Evolutionary conservation across 164 flowering plant species (phyloP), one percentile per base, ranked within the genome.

Genomic region (Chimonanthus praecox): DNA sequence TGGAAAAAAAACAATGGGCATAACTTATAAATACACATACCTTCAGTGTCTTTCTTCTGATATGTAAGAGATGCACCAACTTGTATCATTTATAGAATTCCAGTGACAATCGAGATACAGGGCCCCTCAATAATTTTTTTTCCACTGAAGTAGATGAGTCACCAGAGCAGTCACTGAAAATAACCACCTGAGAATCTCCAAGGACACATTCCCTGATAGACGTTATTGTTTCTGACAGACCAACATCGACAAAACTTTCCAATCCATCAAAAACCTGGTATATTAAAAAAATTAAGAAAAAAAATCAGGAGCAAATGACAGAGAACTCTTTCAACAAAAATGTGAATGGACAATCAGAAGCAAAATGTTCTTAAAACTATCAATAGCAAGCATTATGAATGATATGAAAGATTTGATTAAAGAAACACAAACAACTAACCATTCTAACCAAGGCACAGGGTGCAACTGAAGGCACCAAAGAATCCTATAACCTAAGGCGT

Each of bases 191-290:
- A 49, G 81, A 84, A 70, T 77, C 80, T 70, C 84, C 86, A 51
- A 81, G 75, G 64, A 88, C 78, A n/a, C 73, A 80, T 68, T 83
- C 75, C 82, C 83, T 79, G 4, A 92, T 82, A 68, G 84, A 79
- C 72, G 84, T 85, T 46, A 88, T 49, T 7, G 65, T 75, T 76
- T 87, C 88, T 69, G 77, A 70, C 67, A 72, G 72, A 73, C 81
- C 83, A 49, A 65, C 80, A 64, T 74, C 70, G 64, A 64, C 49
- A 71, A 80, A 78, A 73, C 81, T 67, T 67, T 84, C 87, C 47
- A 84, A 78, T 75, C 87, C 93, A 80, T 94, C 96, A 64, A 94
- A 75, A 74, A 89, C 94, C 98, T 94, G 66, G 20, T 7, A 3
- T 7, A 72, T 8, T 4, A 9, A 66, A 13, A n/a, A n/a, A 18